phyloP scores from a whole-genome alignment of 805 yeast genomes.

The Monosporozyma unispora region DNA sequence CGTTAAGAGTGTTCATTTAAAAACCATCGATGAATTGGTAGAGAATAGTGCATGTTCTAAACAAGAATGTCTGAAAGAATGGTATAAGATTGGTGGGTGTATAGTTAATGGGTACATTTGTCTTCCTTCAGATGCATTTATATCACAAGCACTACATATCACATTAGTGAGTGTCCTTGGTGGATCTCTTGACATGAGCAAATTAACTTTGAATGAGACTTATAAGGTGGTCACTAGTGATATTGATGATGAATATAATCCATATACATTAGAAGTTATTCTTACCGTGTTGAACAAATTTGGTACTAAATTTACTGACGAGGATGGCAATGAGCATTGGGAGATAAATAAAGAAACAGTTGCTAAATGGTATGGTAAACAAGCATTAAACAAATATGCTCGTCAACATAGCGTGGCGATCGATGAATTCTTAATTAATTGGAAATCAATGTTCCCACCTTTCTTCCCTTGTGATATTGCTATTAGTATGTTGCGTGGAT shows the following conservation, averaged over 20 bases:
- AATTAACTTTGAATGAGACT: constrained; percentile 26
- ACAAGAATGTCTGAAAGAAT: constrained; percentile 41
- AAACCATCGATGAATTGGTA: constrained; percentile 30
- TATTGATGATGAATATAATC: constrained; percentile 24
- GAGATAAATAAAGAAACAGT: constrained; percentile 37
- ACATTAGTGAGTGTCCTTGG: constrained; percentile 34
- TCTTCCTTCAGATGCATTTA: constrained; percentile 29
- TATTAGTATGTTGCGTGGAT: constrained; percentile 45
- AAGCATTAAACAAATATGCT: constrained; percentile 36
- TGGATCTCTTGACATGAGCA: constrained; percentile 25
- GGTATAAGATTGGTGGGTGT: constrained; percentile 51
- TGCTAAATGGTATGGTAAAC: constrained; percentile 56
- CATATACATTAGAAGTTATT: constrained; percentile 36
- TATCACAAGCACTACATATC: constrained; percentile 30
- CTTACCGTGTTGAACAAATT: constrained; percentile 45
- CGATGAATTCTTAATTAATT: constrained; percentile 52
- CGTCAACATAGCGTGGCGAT: constrained; percentile 23
- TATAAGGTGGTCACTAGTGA: constrained; percentile 23
- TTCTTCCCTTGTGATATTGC: constrained; percentile 54
- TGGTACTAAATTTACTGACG: constrained; percentile 17
- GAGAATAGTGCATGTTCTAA: constrained; percentile 46
- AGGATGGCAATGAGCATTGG: constrained; percentile 18
- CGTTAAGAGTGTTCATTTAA: constrained; percentile 6
- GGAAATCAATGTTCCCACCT: constrained; percentile 58
- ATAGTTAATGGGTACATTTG: constrained; percentile 39